A percentile compares a stretch with the other conserved stretches of the same genome.
Conservation (phyloP, 495 filamentous ascomycete genomes). For the Penicillium fimorum region DNA sequence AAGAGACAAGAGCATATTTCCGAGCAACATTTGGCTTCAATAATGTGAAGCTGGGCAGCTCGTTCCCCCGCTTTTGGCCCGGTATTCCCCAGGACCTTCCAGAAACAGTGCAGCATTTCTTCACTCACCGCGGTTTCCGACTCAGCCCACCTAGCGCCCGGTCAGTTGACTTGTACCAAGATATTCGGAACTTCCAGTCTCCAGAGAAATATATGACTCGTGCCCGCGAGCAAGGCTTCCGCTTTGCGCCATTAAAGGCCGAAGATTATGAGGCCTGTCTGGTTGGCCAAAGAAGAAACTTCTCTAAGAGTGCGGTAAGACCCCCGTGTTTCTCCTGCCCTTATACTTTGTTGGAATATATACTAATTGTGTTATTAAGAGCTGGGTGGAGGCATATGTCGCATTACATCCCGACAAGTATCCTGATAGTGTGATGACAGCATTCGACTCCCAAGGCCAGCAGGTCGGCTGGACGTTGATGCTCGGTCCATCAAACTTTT, state of each 20-base stretch:
- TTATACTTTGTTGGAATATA: neutral
- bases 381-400: slow-evolving; percentile 49
- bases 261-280: slow-evolving; percentile 46
- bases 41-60: slow-evolving; percentile 39
- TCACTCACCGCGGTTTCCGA: slow-evolving; percentile 45
- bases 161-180: slow-evolving; percentile 44
- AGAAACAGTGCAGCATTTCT: slow-evolving; percentile 38
- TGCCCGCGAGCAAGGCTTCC: slow-evolving; percentile 36
- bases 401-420: slow-evolving; percentile 37
- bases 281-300: slow-evolving; percentile 45
- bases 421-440: slow-evolving; percentile 47
- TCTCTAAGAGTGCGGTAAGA: slow-evolving; percentile 40
- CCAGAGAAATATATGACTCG: slow-evolving; percentile 37
- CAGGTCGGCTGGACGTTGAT: slow-evolving; percentile 54
- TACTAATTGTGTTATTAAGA: slow-evolving; percentile 26
- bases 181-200: slow-evolving; percentile 38
- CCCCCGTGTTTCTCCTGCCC: neutral
- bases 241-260: slow-evolving; percentile 39
- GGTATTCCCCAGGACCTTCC: slow-evolving; percentile 44
- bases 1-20: slow-evolving; percentile 33
- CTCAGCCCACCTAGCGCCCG: slow-evolving; percentile 29
- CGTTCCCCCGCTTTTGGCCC: slow-evolving; percentile 51
- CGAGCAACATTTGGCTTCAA: slow-evolving; percentile 24
- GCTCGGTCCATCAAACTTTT: slow-evolving; percentile 32
- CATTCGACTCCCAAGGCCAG: slow-evolving; percentile 37